Evolutionary conservation across 2,329 filamentous ascomycete species (phyloP), one percentile per base, ranked within the genome.

Genomic region (Falciphora oryzae): DNA sequence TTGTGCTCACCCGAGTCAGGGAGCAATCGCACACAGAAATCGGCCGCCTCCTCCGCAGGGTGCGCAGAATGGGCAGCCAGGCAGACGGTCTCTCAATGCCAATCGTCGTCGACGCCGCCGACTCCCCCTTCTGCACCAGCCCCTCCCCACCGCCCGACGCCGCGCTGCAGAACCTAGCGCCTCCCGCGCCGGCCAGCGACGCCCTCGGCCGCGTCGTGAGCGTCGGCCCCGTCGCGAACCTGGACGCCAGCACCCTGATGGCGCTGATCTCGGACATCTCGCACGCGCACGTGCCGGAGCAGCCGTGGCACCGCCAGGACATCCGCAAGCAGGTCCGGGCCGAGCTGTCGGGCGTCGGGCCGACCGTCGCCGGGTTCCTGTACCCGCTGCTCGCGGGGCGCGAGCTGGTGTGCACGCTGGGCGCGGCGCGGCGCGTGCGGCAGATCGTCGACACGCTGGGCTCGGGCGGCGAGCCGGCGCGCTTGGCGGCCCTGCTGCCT

Each of bases 251-350:
- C 1, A 84, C 92, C 60, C 80, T 93, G 7, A 82, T 93, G 6
- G 89, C 89, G 5, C 78, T 93, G 2, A 84, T 89, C 1, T 92
- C 89, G 0, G 90, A 93, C 70, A 85, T 93, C 31, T 89, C 88
- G 2, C 89, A 93, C 71, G 70, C 71, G 5, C 65, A 68, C 8
- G 74, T 80, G 6, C 62, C 69, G 0, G 68, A 72, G 35, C 72
- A 79, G 65, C 70, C 75, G 1, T 77, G 77, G 71, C 77, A 77
- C 69, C 87, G 89, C 68, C 78, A 76, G 28, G 84, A 86, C 58
- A 86, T 92, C 62, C 77, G 83, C 62, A 80, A 83, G 18, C 88
- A 92, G 71, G 85, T 92, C 65, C 81, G 86, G 65, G 78, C 87
- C 38, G 90, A 93, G 73, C 78, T 79, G 44, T 77, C 83, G 56